These are phyloP conservation scores for Hericium erinaceus DNA, from an alignment of 768 basidiomycete species.

Conservation along the genomic window DNA sequence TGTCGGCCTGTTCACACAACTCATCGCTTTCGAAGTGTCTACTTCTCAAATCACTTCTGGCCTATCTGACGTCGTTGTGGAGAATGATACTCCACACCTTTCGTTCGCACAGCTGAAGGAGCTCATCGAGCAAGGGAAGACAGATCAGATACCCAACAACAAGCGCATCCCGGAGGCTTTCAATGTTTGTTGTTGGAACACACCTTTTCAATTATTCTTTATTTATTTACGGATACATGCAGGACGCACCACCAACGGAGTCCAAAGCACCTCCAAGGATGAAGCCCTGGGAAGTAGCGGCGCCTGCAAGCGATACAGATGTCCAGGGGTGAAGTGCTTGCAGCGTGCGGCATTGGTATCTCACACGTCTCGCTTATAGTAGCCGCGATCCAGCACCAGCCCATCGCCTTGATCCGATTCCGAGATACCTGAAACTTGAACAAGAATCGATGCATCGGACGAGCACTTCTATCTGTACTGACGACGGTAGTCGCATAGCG, in stretches of 20 bases:
- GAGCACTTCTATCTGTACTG: too few relatives aligned
- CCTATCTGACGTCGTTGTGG: neutral
- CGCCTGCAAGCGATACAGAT: too few relatives aligned
- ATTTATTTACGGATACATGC: constrained; percentile 1
- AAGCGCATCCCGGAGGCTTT: constrained; percentile 57
- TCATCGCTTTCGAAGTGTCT: neutral
- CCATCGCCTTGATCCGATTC: too few relatives aligned
- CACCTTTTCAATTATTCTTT: constrained; percentile 1
- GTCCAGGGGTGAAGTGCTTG: too few relatives aligned
- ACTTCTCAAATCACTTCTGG: neutral
- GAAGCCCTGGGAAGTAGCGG: constrained; percentile 61
- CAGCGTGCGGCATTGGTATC: too few relatives aligned
- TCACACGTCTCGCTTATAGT: too few relatives aligned
- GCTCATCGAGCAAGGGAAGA: constrained; percentile 62
- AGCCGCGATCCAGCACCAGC: too few relatives aligned
- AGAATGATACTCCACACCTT: constrained; percentile 30
- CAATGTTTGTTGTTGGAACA: constrained; percentile 40
- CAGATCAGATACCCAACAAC: constrained; percentile 73
- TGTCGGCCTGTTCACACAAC: neutral
- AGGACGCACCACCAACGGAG: constrained; percentile 50
- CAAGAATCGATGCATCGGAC: too few relatives aligned
- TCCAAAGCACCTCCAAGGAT: constrained; percentile 40
- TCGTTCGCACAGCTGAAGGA: constrained; percentile 61
- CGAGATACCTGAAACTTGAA: too few relatives aligned
- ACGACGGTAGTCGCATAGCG: too few relatives aligned